phyloP scores from a whole-genome alignment of 2,329 filamentous ascomycete species.

The Trichoderma hamatum region DNA sequence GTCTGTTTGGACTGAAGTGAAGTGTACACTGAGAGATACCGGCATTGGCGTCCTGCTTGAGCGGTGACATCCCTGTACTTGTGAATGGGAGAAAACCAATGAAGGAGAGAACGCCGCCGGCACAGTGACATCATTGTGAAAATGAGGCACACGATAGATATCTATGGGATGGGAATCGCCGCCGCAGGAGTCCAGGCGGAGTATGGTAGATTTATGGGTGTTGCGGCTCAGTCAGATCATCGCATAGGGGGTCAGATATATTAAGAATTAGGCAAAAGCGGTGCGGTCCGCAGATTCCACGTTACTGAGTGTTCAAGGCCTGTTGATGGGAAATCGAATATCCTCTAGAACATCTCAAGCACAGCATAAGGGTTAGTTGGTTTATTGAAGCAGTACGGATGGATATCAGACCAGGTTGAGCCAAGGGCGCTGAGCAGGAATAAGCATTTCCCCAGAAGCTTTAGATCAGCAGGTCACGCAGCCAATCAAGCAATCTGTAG shows the following conservation, averaged over 20 bases:
- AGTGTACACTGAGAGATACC: conserved; percentile 34
- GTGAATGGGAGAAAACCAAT: neutral
- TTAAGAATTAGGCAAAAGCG: neutral
- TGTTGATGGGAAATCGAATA: neutral
- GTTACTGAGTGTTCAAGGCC: neutral
- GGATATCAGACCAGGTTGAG: neutral
- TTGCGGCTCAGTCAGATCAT: conserved; percentile 11
- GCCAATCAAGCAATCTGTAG: neutral
- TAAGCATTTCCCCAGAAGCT: conserved; percentile 2
- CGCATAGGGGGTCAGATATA: conserved; percentile 1
- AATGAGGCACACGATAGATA: neutral
- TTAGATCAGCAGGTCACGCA: neutral
- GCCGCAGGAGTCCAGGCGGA: neutral
- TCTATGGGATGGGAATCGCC: neutral
- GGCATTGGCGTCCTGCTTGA: conserved; percentile 25
- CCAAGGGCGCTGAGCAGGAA: neutral
- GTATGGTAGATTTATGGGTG: neutral
- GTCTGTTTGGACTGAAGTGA: conserved; percentile 44
- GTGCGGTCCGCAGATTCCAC: neutral
- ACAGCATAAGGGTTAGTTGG: neutral
- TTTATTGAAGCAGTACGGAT: neutral
- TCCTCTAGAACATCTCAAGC: neutral
- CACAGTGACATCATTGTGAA: conserved; percentile 7
- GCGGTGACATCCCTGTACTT: neutral
- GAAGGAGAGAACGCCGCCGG: neutral